phyloP scores from a whole-genome alignment of 2,329 filamentous ascomycete species.

The Botrytis pseudocinerea region DNA sequence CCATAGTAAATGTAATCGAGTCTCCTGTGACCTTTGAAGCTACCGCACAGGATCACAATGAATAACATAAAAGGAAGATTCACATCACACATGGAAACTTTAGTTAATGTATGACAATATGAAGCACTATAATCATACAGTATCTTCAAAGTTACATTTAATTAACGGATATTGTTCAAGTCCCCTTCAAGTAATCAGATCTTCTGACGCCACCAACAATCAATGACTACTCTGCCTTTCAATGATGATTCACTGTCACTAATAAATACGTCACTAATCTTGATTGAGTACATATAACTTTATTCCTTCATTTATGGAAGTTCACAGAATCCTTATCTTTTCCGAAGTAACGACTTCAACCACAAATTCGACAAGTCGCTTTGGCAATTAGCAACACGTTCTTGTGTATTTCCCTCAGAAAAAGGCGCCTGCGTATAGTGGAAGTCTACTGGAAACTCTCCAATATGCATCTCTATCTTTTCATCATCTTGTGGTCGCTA shows the following conservation, averaged over 20 bases:
- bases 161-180: neutral
- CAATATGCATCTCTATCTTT: neutral
- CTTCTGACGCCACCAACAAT: neutral
- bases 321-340: neutral
- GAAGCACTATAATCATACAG: neutral
- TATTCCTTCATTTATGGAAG: neutral
- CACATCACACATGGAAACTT: neutral
- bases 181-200: neutral
- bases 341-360: neutral
- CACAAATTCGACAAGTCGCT: neutral
- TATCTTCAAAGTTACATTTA: neutral
- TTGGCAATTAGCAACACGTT: too few species aligned
- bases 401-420: neutral
- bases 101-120: neutral
- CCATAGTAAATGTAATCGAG: neutral
- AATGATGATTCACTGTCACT: neutral
- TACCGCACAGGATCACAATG: neutral
- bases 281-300: neutral
- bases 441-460: neutral
- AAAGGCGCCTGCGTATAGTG: too few species aligned
- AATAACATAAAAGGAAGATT: neutral
- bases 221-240: neutral
- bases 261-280: neutral
- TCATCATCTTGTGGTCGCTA: neutral
- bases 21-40: neutral